Conservation (phyloP, 169 alveolate genomes). For the Cryptosporidium viatorum region DNA sequence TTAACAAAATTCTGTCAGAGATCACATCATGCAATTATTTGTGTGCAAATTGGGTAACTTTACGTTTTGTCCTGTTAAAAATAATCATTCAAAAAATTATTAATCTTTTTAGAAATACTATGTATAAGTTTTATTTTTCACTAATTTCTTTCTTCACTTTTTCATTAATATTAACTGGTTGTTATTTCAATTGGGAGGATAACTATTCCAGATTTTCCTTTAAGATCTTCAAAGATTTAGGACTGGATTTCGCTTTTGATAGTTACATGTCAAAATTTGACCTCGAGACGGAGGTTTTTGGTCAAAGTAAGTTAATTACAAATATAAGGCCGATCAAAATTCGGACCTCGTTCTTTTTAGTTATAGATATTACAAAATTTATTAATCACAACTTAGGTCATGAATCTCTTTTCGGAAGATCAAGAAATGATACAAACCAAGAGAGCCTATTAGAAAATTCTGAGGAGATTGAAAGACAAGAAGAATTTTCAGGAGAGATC, state of each 20-base stretch:
- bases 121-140: not conserved
- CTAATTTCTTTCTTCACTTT: not conserved
- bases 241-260: not conserved
- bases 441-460: not conserved
- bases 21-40: not conserved
- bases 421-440: not conserved
- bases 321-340: not conserved
- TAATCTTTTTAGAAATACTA: not conserved
- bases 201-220: not conserved
- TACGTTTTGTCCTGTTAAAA: not conserved
- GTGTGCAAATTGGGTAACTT: slow-evolving; percentile 9
- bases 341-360: not conserved
- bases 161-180: not conserved
- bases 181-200: not conserved
- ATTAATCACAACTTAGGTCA: not conserved
- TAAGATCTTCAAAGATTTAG: not conserved
- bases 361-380: not conserved
- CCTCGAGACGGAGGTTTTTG: not conserved
- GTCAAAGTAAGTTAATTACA: not conserved
- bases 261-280: not conserved
- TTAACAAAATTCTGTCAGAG: not conserved
- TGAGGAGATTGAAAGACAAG: not conserved
- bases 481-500: not conserved
- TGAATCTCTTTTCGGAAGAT: not conserved
- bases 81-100: not conserved